Base-by-base conservation (phyloP, 768 basidiomycete species). In the Suillus alpinus region DNA sequence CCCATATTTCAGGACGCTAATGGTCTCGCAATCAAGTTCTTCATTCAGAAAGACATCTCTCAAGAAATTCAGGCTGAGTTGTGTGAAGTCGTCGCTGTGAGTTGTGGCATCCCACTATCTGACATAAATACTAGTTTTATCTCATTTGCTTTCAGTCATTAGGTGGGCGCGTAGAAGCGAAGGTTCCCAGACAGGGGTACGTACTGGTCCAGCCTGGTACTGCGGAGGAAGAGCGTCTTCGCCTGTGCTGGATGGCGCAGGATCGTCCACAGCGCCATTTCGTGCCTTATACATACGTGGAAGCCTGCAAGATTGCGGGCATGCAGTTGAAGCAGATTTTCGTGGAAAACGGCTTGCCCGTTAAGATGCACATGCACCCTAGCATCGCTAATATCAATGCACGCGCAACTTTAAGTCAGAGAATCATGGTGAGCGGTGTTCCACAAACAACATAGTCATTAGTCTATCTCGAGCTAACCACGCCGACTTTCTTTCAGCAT, bases 341-440 rank as follows among this genome's bases (percentile, higher is more conserved):
- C 62, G 73, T 86, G 16, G 85, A 89, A 61, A 77, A 86, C 37
- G 87, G 85, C 5, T 69, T 65, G 3, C 84, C 89, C 1, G 87
- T 91, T 60, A 79, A 81, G 32, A 89, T 93, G 82, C 89, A 92
- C 67, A 91, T 93, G 53, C 89, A 93, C 66, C 78, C 85, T 1
- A 91, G 89, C 69, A 91, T 93, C 50, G 87, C 88, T 32, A 92
- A 93, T 70, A 78, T 86, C 60, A 91, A 90, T 60, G 89, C 86
- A 13, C 78, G 90, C 39, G 81, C 78, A 41, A 83, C 86, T 32
- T 80, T 92, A 34, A 82, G 81, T 63, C 82, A 85, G 58, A 83
- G 89, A 49, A 91, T 93, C 63, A 83, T 85, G 83, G 91, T 90
- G 63, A 69, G 73, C 60, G 29, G 14, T 32, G 32, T 43, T 6